Percentiles rank a stretch among this genome's conserved stretches.
Conservation (phyloP, 208 protist genomes). For the Crithidia acanthocephali region DNA sequence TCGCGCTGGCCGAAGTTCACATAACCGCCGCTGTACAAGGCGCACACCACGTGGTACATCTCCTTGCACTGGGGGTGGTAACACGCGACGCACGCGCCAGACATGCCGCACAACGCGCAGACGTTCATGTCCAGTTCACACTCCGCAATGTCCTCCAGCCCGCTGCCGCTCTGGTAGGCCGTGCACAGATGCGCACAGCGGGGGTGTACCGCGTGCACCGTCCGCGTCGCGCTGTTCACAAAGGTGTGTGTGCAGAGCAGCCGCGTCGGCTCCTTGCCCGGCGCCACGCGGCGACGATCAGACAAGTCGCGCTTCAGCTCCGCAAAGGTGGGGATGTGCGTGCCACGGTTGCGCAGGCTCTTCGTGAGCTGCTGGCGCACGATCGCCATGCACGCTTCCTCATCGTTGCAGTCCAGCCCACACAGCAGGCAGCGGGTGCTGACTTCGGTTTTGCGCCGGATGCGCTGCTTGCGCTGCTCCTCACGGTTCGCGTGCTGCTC, state of each 20-base stretch:
- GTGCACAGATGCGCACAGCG: slow-evolving; percentile 85
- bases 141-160: slow-evolving; percentile 76
- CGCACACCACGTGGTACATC: slow-evolving; percentile 82
- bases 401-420: slow-evolving; percentile 64
- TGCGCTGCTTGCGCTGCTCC: slow-evolving; percentile 68
- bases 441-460: slow-evolving; percentile 60
- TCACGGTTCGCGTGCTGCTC: slow-evolving; percentile 66
- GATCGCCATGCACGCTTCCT: slow-evolving; percentile 42
- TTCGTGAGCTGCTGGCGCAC: slow-evolving; percentile 60
- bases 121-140: slow-evolving; percentile 59
- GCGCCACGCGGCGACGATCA: slow-evolving; percentile 42
- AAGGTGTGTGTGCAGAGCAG: slow-evolving; percentile 65
- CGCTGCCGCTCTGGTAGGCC: slow-evolving; percentile 67
- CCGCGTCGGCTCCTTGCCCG: slow-evolving; percentile 36
- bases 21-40: slow-evolving; percentile 79
- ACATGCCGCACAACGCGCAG: slow-evolving; percentile 69
- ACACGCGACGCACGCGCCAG: slow-evolving; percentile 75
- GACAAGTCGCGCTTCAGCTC: slow-evolving; percentile 58
- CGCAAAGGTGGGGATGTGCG: slow-evolving; percentile 52
- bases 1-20: slow-evolving; percentile 90
- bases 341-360: slow-evolving; percentile 64
- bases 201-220: slow-evolving; percentile 77
- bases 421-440: slow-evolving; percentile 74
- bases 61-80: slow-evolving; percentile 89
- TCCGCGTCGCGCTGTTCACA: slow-evolving; percentile 57